These are phyloP conservation scores for Blumeria graminis DNA, from an alignment of 2,329 filamentous ascomycete species.

Conservation along the genomic window DNA sequence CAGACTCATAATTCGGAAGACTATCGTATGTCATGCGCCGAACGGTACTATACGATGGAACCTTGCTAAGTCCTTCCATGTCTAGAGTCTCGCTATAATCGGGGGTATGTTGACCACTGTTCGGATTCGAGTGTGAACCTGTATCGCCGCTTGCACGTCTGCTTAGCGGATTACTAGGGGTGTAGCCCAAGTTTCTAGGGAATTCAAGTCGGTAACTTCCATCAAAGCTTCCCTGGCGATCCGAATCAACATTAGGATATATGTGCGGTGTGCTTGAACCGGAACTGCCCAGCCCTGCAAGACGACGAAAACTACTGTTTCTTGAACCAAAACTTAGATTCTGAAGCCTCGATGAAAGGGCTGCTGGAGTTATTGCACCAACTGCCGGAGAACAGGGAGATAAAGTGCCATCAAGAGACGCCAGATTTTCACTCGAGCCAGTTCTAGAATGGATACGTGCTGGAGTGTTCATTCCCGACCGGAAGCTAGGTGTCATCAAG, in stretches of 20 bases:
- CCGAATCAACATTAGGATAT: constrained; percentile 1
- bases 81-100: constrained; percentile 33
- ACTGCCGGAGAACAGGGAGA: constrained; percentile 7
- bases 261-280: constrained; percentile 14
- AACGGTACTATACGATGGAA: constrained; percentile 56
- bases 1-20: constrained; percentile 44
- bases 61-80: constrained; percentile 41
- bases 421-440: constrained; percentile 61
- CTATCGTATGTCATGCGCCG: constrained; percentile 24
- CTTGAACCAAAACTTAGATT: constrained; percentile 35
- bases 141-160: constrained; percentile 23
- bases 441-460: constrained; percentile 47
- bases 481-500: constrained; percentile 50
- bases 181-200: constrained; percentile 4
- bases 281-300: constrained; percentile 11
- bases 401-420: constrained; percentile 26
- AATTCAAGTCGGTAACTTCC: constrained; percentile 6
- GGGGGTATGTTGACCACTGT: constrained; percentile 28
- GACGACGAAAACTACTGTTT: constrained; percentile 12
- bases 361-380: constrained; percentile 23
- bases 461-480: constrained; percentile 61
- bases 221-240: constrained; percentile 5
- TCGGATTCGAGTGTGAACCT: constrained; percentile 7
- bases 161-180: constrained; percentile 17
- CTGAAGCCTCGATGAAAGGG: constrained; percentile 41